Conservation (phyloP, 371 early-diverging fungal species). For the Rhizopus sp. region DNA sequence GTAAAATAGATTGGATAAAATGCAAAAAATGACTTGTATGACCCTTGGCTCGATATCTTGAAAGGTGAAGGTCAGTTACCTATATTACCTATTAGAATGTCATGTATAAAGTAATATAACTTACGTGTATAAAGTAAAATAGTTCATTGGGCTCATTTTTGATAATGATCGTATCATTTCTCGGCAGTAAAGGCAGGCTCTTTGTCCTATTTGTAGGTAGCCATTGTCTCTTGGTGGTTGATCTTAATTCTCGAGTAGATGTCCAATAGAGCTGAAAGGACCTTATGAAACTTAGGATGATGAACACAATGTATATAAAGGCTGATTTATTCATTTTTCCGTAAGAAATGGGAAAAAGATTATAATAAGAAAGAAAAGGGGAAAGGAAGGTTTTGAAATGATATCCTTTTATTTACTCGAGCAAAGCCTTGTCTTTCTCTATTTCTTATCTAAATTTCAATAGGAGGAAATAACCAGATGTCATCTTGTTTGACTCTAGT, state of each 20-base stretch:
- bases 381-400: too few species aligned
- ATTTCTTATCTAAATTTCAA: too few species aligned
- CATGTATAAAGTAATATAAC: not conserved
- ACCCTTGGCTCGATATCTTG: conserved; percentile 64
- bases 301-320: not conserved
- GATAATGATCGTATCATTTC: not conserved
- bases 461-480: too few species aligned
- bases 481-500: too few species aligned
- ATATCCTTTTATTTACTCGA: too few species aligned
- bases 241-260: conserved; percentile 21
- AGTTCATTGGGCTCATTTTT: conserved; percentile 34
- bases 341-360: too few species aligned
- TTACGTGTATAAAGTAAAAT: conserved; percentile 67
- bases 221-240: conserved; percentile 19
- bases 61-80: conserved; percentile 87
- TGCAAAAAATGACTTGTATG: conserved; percentile 77
- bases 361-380: too few species aligned
- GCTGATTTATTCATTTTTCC: too few species aligned
- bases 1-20: conserved; percentile 71
- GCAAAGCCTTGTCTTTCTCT: too few species aligned
- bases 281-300: conserved; percentile 3
- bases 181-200: too few species aligned
- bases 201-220: not conserved
- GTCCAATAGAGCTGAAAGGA: conserved; percentile 13
- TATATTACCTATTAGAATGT: conserved; percentile 26